Percentiles rank a stretch among this genome's conserved stretches.
Evolutionary conservation across 1,284 basidiomycete species (phyloP).

Genomic region (Rhodotorula sp.): DNA sequence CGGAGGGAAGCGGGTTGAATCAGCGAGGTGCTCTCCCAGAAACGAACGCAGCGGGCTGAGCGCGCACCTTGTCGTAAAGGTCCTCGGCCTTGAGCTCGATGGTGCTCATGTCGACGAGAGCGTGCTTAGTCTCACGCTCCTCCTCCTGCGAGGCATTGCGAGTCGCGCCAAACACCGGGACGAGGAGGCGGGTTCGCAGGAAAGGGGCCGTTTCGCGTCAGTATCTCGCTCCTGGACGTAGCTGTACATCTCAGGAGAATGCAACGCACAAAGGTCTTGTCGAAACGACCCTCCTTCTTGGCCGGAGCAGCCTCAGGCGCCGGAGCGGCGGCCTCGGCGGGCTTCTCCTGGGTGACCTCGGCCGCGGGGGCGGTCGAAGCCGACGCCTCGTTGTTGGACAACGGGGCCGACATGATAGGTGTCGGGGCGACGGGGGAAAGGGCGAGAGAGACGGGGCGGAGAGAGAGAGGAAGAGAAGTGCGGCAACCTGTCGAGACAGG

Average conservation of each 20-base stretch:
- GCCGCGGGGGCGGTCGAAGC: conserved; percentile 3
- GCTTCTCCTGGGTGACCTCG: conserved; percentile 34
- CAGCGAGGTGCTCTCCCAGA: background rate
- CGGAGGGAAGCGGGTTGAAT: background rate
- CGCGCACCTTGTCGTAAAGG: conserved; percentile 53
- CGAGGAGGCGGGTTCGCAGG: background rate
- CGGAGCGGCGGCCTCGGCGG: conserved; percentile 5
- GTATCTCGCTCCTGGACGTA: no score
- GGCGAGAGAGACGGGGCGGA: no score
- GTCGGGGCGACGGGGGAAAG: no score
- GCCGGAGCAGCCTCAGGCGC: conserved; percentile 11
- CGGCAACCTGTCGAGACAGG: no score
- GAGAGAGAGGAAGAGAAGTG: no score
- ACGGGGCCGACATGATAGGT: conserved; percentile 19
- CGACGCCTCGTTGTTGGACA: conserved; percentile 7
- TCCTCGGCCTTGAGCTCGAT: conserved; percentile 92
- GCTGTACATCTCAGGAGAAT: no score
- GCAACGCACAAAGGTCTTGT: conserved; percentile 39
- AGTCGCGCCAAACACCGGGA: background rate
- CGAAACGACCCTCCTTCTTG: conserved; percentile 39
- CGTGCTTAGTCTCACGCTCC: conserved; percentile 46
- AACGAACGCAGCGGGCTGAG: background rate
- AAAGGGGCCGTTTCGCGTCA: background rate
- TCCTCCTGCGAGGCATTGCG: conserved; percentile 21
- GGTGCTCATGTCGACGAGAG: conserved; percentile 53